Percentiles rank a stretch among this genome's conserved stretches.
phyloP scores from a whole-genome alignment of 345 rosid genomes.

The Eucalyptus tenuipes region DNA sequence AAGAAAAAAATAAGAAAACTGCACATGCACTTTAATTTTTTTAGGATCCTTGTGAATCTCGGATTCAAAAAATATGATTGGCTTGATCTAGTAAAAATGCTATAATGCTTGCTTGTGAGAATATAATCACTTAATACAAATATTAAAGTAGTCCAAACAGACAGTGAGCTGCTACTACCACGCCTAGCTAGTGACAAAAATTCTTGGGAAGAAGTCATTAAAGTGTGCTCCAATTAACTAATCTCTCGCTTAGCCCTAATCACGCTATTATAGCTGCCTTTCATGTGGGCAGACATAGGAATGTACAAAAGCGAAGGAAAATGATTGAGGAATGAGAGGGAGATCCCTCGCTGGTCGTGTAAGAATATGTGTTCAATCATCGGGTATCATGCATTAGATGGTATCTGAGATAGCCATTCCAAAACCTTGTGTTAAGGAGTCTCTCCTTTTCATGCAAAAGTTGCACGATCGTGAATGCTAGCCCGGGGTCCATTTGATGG shows the following conservation, averaged over 20 bases:
- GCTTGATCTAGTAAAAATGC: not conserved
- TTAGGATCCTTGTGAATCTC: not conserved
- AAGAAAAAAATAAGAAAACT: not conserved
- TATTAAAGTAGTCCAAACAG: not conserved
- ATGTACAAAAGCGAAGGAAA: not conserved
- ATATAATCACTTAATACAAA: not conserved
- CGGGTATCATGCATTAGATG: not conserved
- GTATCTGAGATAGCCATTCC: not conserved
- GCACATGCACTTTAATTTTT: not conserved
- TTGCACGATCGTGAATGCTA: not conserved
- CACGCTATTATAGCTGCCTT: not conserved
- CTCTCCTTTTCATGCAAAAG: not conserved
- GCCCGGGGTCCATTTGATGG: not conserved
- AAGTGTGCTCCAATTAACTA: not conserved
- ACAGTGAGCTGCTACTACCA: not conserved
- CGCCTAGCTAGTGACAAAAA: not conserved
- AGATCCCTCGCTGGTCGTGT: slow-evolving; percentile 30
- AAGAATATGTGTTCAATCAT: not conserved
- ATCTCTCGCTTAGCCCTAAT: not conserved
- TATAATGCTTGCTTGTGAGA: not conserved
- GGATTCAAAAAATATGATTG: not conserved
- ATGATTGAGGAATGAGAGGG: slow-evolving; percentile 37
- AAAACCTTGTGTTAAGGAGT: not conserved
- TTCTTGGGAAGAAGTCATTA: not conserved
- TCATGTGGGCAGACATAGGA: not conserved